Percentiles rank a stretch among this genome's conserved stretches.
These are phyloP conservation scores for Vanderwaltozyma yarrowii DNA, from an alignment of 805 yeast species.

Conservation along the genomic window DNA sequence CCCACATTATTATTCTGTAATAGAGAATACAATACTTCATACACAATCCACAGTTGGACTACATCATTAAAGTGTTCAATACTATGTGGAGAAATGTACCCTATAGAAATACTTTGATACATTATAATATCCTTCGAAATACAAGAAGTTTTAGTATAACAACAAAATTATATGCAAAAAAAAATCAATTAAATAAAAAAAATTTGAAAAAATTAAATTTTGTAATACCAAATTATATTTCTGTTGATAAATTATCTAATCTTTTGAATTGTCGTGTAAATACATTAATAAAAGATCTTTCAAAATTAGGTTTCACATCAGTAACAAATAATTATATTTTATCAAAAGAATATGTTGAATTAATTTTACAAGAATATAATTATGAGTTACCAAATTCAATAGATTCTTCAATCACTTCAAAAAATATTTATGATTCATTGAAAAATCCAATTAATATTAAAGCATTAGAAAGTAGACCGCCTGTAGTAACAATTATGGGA, in stretches of 20 bases:
- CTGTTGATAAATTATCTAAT: constrained; percentile 71
- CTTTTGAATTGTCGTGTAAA: constrained; percentile 56
- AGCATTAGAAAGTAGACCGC: constrained; percentile 60
- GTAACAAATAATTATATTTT: constrained; percentile 61
- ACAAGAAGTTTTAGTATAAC: neutral
- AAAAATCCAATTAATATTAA: constrained; percentile 43
- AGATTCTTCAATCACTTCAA: constrained; percentile 37
- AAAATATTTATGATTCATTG: constrained; percentile 49
- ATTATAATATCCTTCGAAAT: neutral
- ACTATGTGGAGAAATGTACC: neutral
- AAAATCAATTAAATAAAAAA: neutral
- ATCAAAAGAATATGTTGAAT: constrained; percentile 74
- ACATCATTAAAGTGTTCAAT: too few species aligned
- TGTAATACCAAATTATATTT: constrained; percentile 60
- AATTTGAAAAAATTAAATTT: constrained; percentile 14
- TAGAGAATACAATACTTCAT: too few species aligned
- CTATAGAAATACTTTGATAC: too few species aligned
- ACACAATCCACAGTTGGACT: too few species aligned
- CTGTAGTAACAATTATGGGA: constrained; percentile 96
- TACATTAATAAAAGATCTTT: constrained; percentile 46
- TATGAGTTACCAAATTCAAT: constrained; percentile 38
- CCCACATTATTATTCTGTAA: too few species aligned
- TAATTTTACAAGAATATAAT: constrained; percentile 85
- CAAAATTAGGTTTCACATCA: constrained; percentile 65
- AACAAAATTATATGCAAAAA: neutral